These are phyloP conservation scores for Sideroxylon spinosum DNA, from an alignment of 179 eudicot genomes.

Conservation along the genomic window DNA sequence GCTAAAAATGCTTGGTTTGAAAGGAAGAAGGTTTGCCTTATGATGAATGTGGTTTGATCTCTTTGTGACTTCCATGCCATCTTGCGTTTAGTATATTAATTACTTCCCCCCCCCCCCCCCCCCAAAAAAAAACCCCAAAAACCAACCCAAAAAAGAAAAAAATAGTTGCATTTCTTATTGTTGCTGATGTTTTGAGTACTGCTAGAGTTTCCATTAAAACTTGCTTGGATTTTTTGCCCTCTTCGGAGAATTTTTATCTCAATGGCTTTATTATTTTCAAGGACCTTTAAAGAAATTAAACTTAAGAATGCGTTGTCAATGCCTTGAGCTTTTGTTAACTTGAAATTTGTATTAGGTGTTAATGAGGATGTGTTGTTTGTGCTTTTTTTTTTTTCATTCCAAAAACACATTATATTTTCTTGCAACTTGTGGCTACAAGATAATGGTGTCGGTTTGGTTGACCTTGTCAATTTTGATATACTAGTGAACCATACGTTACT, in stretches of 20 bases:
- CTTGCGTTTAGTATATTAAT: conserved; percentile 4
- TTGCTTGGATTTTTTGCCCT: too few species aligned
- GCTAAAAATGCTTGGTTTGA: conserved; percentile 84
- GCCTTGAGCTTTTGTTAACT: not conserved
- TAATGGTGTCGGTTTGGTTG: not conserved
- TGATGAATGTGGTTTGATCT: not conserved
- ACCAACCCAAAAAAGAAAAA: too few species aligned
- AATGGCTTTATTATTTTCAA: not conserved
- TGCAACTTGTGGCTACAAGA: not conserved
- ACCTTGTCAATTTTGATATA: conserved; percentile 7
- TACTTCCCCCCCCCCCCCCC: too few species aligned
- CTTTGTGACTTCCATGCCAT: not conserved
- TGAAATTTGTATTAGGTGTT: not conserved
- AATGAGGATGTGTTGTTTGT: not conserved
- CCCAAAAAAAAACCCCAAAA: too few species aligned
- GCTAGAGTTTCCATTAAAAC: too few species aligned
- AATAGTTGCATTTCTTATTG: not conserved
- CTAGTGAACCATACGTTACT: conserved; percentile 90
- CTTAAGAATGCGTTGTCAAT: not conserved
- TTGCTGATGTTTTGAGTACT: too few species aligned
- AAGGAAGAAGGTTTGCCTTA: conserved; percentile 68
- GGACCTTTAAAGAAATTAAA: not conserved
- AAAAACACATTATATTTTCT: not conserved
- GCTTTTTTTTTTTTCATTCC: not conserved
- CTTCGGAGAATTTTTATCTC: too few species aligned